A percentile compares a stretch with the other conserved stretches of the same genome.
These are phyloP conservation scores for Tetrahymena thermophila DNA, from an alignment of 73 alveolate species.

Conservation along the genomic window DNA sequence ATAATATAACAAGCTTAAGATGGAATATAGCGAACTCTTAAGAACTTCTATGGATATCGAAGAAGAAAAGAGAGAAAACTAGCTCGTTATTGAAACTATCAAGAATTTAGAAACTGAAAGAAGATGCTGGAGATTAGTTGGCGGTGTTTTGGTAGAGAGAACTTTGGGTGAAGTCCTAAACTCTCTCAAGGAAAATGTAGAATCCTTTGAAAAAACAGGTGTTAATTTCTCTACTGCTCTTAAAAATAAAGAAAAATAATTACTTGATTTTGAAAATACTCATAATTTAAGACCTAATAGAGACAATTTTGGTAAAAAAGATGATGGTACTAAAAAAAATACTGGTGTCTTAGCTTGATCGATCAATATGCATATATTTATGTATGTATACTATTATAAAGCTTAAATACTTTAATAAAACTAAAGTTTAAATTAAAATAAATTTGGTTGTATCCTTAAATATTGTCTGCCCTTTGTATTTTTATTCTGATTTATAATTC, in stretches of 20 bases:
- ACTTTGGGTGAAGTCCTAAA: slow-evolving; percentile 55
- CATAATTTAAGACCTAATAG: slow-evolving; percentile 36
- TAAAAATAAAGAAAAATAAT: slow-evolving; percentile 25
- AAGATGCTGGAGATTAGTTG: slow-evolving; percentile 80
- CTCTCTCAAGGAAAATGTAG: slow-evolving; percentile 50
- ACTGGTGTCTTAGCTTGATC: slow-evolving; percentile 3
- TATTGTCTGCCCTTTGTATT: background rate
- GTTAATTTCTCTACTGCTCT: slow-evolving; percentile 27
- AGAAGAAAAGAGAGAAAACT: slow-evolving; percentile 50
- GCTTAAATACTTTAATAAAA: background rate
- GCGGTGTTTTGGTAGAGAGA: slow-evolving; percentile 78
- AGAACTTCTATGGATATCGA: slow-evolving; percentile 41
- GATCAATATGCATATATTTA: too few species aligned
- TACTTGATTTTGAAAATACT: slow-evolving; percentile 15
- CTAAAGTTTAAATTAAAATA: background rate
- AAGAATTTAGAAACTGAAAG: slow-evolving; percentile 59
- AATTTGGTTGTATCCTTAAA: background rate
- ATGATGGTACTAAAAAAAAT: background rate
- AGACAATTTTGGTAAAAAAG: background rate
- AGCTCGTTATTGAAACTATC: slow-evolving; percentile 66
- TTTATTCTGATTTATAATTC: too few species aligned
- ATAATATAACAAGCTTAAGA: slow-evolving; percentile 22
- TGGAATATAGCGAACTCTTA: slow-evolving; percentile 32
- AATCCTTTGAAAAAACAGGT: slow-evolving; percentile 38
- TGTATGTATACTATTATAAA: background rate